Evolutionary conservation across 192 early-diverging fungal species (phyloP).

Genomic region (Glomus cerebriforme): DNA sequence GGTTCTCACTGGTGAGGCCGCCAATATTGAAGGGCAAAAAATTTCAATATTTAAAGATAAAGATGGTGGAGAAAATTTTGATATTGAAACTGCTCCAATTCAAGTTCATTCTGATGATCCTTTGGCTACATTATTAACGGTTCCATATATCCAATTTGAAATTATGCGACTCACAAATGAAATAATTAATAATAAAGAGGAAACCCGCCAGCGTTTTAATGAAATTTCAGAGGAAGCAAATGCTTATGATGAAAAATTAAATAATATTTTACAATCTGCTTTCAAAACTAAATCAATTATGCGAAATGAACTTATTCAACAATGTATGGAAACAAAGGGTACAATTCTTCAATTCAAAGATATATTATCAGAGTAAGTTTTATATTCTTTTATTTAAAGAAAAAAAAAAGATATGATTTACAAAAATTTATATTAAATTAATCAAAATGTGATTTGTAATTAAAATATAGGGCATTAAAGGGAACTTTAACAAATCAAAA

Average conservation of each 20-base stretch:
- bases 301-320: slow-evolving; percentile 21
- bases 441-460: too few species aligned
- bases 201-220: neutral
- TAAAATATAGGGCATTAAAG: slow-evolving; percentile 31
- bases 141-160: slow-evolving; percentile 27
- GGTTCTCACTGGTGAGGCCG: neutral
- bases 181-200: slow-evolving; percentile 1
- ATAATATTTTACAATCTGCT: slow-evolving; percentile 14
- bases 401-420: neutral
- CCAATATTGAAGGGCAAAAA: neutral
- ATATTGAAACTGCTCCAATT: neutral
- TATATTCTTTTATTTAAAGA: neutral
- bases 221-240: slow-evolving; percentile 10
- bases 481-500: slow-evolving; percentile 43
- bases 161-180: slow-evolving; percentile 25
- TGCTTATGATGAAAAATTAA: slow-evolving; percentile 29
- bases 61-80: neutral
- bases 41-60: slow-evolving; percentile 6
- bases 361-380: slow-evolving; percentile 29
- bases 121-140: neutral
- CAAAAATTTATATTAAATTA: neutral
- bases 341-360: slow-evolving; percentile 15
- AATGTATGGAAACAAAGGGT: slow-evolving; percentile 3
- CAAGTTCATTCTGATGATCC: slow-evolving; percentile 1
- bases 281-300: slow-evolving; percentile 14